phyloP scores from a whole-genome alignment of 2,329 filamentous ascomycete genomes.

The Camptophora hylomeconis region DNA sequence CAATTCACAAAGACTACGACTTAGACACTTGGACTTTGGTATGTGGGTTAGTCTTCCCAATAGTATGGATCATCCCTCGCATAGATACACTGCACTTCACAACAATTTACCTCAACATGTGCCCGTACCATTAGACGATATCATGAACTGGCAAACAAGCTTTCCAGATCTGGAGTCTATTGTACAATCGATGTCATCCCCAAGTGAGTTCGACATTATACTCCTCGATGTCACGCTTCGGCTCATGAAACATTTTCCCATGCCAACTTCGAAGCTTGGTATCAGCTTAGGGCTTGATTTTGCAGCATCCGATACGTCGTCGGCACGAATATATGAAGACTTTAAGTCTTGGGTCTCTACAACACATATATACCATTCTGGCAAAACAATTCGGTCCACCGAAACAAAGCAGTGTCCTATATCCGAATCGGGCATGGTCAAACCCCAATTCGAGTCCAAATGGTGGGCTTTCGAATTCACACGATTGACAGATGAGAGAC shows the following conservation, averaged over 20 bases:
- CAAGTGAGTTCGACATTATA: slow-evolving; percentile 29
- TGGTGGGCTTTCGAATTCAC: slow-evolving; percentile 35
- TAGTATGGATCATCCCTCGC: slow-evolving; percentile 27
- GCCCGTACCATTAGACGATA: slow-evolving; percentile 27
- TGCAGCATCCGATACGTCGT: slow-evolving; percentile 20
- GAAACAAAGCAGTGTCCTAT: slow-evolving; percentile 20
- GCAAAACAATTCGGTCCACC: slow-evolving; percentile 17
- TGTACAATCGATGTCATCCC: slow-evolving; percentile 22
- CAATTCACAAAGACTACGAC: slow-evolving; percentile 3
- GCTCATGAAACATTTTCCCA: slow-evolving; percentile 32
- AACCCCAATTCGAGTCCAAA: slow-evolving; percentile 29
- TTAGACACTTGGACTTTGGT: slow-evolving; percentile 28
- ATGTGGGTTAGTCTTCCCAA: slow-evolving; percentile 33
- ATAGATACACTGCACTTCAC: slow-evolving; percentile 31
- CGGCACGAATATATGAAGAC: slow-evolving; percentile 22
- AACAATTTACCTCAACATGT: slow-evolving; percentile 23
- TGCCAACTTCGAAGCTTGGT: slow-evolving; percentile 26
- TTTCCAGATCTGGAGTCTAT: slow-evolving; percentile 28
- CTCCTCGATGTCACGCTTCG: slow-evolving; percentile 30
- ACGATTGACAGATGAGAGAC: slow-evolving; percentile 27
- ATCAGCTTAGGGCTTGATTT: slow-evolving; percentile 31
- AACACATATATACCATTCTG: slow-evolving; percentile 29
- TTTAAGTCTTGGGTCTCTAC: slow-evolving; percentile 31
- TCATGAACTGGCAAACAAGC: slow-evolving; percentile 26
- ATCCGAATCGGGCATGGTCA: slow-evolving; percentile 23